phyloP scores from a whole-genome alignment of 75 land plant genomes.

The Pinus tabuliformis region DNA sequence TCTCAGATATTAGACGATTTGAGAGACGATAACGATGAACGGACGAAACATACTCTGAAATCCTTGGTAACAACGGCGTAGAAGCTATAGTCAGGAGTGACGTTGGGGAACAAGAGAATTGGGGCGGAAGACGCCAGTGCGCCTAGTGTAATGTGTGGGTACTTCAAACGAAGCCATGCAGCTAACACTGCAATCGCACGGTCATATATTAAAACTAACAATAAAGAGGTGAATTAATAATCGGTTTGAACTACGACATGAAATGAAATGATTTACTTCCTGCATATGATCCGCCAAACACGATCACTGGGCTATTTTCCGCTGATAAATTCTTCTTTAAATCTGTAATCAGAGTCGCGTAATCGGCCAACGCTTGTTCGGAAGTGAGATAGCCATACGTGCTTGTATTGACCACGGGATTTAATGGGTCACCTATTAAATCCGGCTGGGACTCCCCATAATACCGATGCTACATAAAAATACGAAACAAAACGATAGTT shows the following conservation, averaged over 20 bases:
- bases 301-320: slow-evolving; percentile 46
- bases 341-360: slow-evolving; percentile 37
- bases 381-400: slow-evolving; percentile 48
- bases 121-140: slow-evolving; percentile 79
- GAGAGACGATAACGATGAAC: too few species aligned
- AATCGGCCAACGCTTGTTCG: slow-evolving; percentile 68
- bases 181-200: slow-evolving; percentile 55
- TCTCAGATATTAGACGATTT: neutral
- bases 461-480: slow-evolving; percentile 41
- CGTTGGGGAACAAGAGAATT: slow-evolving; percentile 47
- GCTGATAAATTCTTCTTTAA: slow-evolving; percentile 34
- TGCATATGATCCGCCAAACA: slow-evolving; percentile 68
- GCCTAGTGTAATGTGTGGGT: slow-evolving; percentile 67
- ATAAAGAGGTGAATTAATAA: neutral
- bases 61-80: slow-evolving; percentile 40
- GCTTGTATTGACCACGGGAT: slow-evolving; percentile 23
- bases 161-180: slow-evolving; percentile 77
- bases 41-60: slow-evolving; percentile 33
- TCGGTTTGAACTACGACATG: too few species aligned
- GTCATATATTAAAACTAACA: neutral
- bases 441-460: slow-evolving; percentile 65
- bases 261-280: slow-evolving; percentile 39
- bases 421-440: slow-evolving; percentile 23
- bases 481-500: too few species aligned
- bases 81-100: slow-evolving; percentile 38